A percentile compares a stretch with the other conserved stretches of the same genome.
Evolutionary conservation across 768 basidiomycete genomes (phyloP).

Genomic region (Naganishia antarctica): DNA sequence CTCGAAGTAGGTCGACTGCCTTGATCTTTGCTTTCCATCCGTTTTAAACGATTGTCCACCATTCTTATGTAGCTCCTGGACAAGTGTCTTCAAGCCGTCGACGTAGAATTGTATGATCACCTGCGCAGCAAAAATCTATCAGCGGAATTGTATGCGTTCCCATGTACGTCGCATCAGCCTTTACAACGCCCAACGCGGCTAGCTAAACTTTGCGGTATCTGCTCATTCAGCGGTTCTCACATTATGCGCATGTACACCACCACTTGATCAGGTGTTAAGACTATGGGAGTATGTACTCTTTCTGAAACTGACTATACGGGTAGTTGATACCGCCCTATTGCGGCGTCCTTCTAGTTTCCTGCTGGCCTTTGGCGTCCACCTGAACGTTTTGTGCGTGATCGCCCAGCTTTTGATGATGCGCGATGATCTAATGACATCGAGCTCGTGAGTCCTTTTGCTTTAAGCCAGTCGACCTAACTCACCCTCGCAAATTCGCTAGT

Average conservation of each 20-base stretch:
- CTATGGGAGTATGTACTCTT: constrained; percentile 67
- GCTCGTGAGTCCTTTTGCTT: constrained; percentile 59
- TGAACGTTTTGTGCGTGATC: constrained; percentile 94
- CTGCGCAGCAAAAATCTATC: constrained; percentile 84
- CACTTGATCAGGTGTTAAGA: constrained; percentile 85
- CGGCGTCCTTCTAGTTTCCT: constrained; percentile 64
- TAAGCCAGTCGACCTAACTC: not conserved
- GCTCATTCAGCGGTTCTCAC: constrained; percentile 74
- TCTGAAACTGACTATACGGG: not conserved
- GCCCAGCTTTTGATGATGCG: constrained; percentile 87
- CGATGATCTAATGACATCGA: constrained; percentile 78
- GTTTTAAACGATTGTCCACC: not conserved
- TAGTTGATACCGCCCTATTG: too few relatives aligned
- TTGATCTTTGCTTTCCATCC: not conserved
- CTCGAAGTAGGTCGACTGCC: constrained; percentile 63
- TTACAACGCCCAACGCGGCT: constrained; percentile 18
- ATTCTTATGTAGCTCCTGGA: constrained; percentile 71
- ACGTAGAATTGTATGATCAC: constrained; percentile 74
- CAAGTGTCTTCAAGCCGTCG: constrained; percentile 82
- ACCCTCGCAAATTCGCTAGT: constrained; percentile 39
- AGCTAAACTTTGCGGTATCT: not conserved
- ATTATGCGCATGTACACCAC: constrained; percentile 92
- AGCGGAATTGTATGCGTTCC: constrained; percentile 96
- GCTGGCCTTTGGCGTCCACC: constrained; percentile 89
- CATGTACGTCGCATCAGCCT: constrained; percentile 60